Percentiles rank a stretch among this genome's conserved stretches.
Evolutionary conservation across 345 rosid species (phyloP).

Genomic region (Hibiscus tridactylites): DNA sequence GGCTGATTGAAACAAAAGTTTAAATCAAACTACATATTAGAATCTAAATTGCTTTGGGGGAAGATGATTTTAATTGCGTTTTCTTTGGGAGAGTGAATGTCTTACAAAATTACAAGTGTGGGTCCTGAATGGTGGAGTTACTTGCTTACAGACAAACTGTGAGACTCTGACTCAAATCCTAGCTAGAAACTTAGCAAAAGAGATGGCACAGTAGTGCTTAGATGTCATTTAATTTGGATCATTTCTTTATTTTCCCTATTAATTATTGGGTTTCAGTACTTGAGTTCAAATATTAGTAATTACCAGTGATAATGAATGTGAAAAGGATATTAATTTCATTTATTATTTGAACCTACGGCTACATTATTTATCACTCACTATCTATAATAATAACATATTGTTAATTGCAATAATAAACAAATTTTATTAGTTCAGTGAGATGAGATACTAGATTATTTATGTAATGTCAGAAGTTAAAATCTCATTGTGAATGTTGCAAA

Average conservation of each 20-base stretch:
- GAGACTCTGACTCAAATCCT: conserved; percentile 26
- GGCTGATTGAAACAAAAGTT: neutral
- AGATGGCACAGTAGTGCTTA: conserved; percentile 10
- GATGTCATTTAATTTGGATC: neutral
- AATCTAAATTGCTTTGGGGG: conserved; percentile 6
- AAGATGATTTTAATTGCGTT: conserved; percentile 31
- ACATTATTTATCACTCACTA: neutral
- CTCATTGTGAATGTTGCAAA: too few relatives aligned
- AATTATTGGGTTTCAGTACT: neutral
- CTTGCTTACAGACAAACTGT: conserved; percentile 19
- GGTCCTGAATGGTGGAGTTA: conserved; percentile 15
- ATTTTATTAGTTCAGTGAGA: too few relatives aligned
- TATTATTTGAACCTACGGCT: too few relatives aligned
- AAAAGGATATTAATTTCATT: too few relatives aligned
- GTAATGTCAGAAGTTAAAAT: too few relatives aligned
- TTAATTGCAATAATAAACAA: too few relatives aligned
- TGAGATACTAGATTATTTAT: too few relatives aligned
- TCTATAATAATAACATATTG: too few relatives aligned
- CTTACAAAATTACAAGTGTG: conserved; percentile 4
- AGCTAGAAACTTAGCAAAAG: conserved; percentile 12
- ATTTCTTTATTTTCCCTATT: neutral
- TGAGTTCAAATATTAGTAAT: too few relatives aligned
- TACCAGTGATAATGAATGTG: too few relatives aligned
- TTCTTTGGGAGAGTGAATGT: conserved; percentile 2
- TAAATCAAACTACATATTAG: neutral